Evolutionary conservation across 345 rosid genomes (phyloP), one percentile per base, ranked within the genome.

Genomic region (Populus tremula): DNA sequence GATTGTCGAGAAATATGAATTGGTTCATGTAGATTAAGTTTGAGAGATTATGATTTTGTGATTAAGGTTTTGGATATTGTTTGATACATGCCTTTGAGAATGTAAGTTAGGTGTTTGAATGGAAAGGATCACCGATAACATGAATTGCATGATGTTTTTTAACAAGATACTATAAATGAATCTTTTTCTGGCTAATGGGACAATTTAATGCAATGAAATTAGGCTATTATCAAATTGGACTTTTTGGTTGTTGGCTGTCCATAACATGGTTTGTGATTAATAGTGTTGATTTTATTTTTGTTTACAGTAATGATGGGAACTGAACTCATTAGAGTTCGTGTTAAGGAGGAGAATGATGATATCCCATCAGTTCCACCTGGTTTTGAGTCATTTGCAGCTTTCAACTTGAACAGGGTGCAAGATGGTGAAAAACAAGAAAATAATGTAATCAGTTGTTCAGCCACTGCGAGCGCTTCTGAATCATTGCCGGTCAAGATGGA

Each of bases 301-400:
- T 23, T 61, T 36, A 56, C 82, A 88, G 88, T 75, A 78, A 38
- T 76, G 70, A 96, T 96, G 98, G 98, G 92, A 76, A 96, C 98
- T 64, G 97, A 93, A 65, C 90, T 96, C 74, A 83, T 90, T 90
- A 90, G 98, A 85, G 86, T 90, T 72, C 83, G 89, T 82, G 84
- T 87, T 70, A 91, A 94, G 87, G 97, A 91, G 82, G 97, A 96
- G 69, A 94, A 84, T 70, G 98, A 92, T 38, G 98, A 94, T 14
- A 74, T 94, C 79, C 98, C 92, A 29, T 83, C 94, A 74, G 90
- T 91, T 76, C 99, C 99, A 20, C 99, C 98, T 68, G 99, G 99
- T 35, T 96, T 96, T 67, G 99, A 94, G 87, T 86, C 98, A 38
- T 91, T 87, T 86, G 87, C 96, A 62, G 85, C 97, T 68, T 90